Conservation (phyloP, 352 stramenopile genomes). For the Phytophthora uliginosa region DNA sequence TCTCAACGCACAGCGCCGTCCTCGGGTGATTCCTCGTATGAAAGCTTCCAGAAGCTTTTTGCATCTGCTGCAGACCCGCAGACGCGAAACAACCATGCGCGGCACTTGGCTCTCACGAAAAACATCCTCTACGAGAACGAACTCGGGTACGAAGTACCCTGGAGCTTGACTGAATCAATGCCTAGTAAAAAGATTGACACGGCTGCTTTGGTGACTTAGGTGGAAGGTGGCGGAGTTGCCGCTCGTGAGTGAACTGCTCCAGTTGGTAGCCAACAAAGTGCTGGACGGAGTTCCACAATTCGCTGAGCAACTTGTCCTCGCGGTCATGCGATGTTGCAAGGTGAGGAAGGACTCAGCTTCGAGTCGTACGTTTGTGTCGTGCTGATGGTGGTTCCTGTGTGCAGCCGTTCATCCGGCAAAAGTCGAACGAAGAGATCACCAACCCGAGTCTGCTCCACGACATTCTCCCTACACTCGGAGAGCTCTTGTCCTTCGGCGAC, state of each 20-base stretch:
- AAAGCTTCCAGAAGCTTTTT: constrained; percentile 80
- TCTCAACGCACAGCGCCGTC: constrained; percentile 3
- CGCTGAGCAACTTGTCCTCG: constrained; percentile 46
- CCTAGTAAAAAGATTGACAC: not conserved
- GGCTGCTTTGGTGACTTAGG: constrained; percentile 26
- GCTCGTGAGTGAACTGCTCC: constrained; percentile 68
- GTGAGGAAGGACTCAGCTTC: constrained; percentile 27
- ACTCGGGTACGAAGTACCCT: constrained; percentile 44
- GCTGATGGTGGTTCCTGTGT: not conserved
- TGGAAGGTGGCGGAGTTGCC: constrained; percentile 79
- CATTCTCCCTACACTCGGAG: constrained; percentile 61
- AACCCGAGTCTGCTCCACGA: constrained; percentile 60
- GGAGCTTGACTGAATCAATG: not conserved
- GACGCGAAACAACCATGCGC: constrained; percentile 70
- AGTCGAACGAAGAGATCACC: constrained; percentile 84
- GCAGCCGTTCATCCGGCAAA: constrained; percentile 78
- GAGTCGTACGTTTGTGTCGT: not conserved
- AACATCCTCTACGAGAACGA: constrained; percentile 84
- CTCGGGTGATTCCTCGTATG: constrained; percentile 3
- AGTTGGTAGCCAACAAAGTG: constrained; percentile 68
- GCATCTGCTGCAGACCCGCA: constrained; percentile 64
- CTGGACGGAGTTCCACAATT: constrained; percentile 57
- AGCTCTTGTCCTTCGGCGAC: constrained; percentile 67
- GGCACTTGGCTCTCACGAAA: constrained; percentile 81
- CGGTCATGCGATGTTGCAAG: constrained; percentile 51